These are phyloP conservation scores for Exophiala oligosperma DNA, from an alignment of 2,329 filamentous ascomycete species.

Conservation along the genomic window DNA sequence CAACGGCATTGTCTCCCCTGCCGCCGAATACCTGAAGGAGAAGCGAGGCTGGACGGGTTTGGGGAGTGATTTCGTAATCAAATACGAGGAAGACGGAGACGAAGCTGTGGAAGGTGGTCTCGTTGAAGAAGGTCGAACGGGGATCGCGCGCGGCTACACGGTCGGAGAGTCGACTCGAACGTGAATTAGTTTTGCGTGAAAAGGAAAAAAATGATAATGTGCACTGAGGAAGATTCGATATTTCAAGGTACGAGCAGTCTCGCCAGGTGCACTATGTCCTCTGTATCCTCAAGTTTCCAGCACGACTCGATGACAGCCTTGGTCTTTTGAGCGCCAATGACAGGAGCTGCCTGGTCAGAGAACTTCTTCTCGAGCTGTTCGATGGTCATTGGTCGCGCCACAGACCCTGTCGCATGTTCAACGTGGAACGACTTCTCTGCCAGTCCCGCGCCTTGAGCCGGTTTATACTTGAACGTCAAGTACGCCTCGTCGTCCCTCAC, in stretches of 20 bases:
- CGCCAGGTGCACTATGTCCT: background rate
- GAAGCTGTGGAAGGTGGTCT: constrained; percentile 59
- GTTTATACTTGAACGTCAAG: constrained; percentile 33
- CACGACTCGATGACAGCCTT: background rate
- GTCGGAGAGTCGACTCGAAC: constrained; percentile 53
- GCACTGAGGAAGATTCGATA: too few species aligned
- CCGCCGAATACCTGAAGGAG: constrained; percentile 80
- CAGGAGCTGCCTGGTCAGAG: constrained; percentile 44
- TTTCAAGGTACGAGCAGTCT: background rate
- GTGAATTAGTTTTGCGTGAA: constrained; percentile 1
- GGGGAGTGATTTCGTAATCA: constrained; percentile 75
- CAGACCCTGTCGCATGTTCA: constrained; percentile 51
- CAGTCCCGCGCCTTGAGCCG: too few species aligned
- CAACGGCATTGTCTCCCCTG: constrained; percentile 85
- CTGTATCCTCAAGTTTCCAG: constrained; percentile 2
- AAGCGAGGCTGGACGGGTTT: constrained; percentile 89
- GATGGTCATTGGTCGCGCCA: constrained; percentile 49
- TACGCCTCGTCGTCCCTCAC: constrained; percentile 45
- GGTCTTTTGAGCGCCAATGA: constrained; percentile 41
- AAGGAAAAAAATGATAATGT: background rate
- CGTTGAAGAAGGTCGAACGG: constrained; percentile 82
- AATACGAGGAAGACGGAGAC: constrained; percentile 56
- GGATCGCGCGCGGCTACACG: constrained; percentile 84
- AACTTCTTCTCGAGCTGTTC: constrained; percentile 51
- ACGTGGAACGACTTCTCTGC: constrained; percentile 45